Evolutionary conservation across 176 grass and related monocot species (phyloP).

Genomic region (Oryza nivara): DNA sequence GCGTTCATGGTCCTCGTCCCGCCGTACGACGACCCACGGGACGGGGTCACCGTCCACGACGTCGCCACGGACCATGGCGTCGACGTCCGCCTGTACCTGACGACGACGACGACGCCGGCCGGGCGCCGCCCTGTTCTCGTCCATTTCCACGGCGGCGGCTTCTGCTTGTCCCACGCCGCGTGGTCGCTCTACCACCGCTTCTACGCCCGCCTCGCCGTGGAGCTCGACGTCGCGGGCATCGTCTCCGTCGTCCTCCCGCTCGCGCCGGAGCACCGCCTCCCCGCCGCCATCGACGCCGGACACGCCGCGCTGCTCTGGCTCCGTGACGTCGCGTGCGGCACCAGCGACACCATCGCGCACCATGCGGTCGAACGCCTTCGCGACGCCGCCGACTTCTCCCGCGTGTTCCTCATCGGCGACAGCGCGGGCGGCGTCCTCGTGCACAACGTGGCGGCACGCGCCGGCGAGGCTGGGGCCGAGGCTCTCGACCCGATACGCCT

Average conservation of each 20-base stretch:
- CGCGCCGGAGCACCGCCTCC: slow-evolving; percentile 47
- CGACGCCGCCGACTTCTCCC: slow-evolving; percentile 48
- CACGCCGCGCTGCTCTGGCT: slow-evolving; percentile 49
- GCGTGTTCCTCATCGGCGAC: slow-evolving; percentile 62
- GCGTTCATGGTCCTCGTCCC: slow-evolving; percentile 24
- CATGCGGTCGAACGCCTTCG: neutral
- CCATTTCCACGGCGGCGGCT: slow-evolving; percentile 60
- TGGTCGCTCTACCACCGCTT: slow-evolving; percentile 63
- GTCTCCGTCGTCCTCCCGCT: slow-evolving; percentile 48
- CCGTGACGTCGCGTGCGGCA: slow-evolving; percentile 26
- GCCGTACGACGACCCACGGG: slow-evolving; percentile 32
- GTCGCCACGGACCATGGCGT: slow-evolving; percentile 18
- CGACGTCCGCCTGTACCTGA: slow-evolving; percentile 46
- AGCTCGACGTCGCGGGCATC: slow-evolving; percentile 32
- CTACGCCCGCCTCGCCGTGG: slow-evolving; percentile 31
- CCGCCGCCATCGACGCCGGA: slow-evolving; percentile 11
- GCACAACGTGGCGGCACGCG: slow-evolving; percentile 41
- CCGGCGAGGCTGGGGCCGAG: neutral
- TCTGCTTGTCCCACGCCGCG: slow-evolving; percentile 40
- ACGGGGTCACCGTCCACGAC: slow-evolving; percentile 55
- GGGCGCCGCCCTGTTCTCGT: slow-evolving; percentile 38
- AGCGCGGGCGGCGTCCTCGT: slow-evolving; percentile 54
- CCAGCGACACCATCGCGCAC: neutral
- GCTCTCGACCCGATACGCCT: slow-evolving; percentile 30
- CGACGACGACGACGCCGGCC: neutral